A percentile compares a stretch with the other conserved stretches of the same genome.
Evolutionary conservation across 495 filamentous ascomycete genomes (phyloP).

Genomic region (Parathielavia hyrcaniae): DNA sequence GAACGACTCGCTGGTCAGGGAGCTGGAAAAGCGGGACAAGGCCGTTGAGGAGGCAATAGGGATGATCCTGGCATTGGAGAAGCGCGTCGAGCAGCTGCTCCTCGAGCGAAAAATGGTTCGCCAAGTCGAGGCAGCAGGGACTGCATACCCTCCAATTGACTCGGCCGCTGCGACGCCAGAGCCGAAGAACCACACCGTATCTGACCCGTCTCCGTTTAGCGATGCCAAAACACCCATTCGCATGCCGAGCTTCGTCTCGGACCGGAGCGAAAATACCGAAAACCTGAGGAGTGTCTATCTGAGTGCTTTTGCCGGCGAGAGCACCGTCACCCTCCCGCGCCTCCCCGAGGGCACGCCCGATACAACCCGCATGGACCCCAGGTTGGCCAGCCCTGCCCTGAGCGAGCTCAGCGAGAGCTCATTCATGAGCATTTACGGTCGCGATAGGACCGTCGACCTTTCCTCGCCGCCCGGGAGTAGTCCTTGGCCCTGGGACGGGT

Average conservation of each 20-base stretch:
- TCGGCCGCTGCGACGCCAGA: conserved; percentile 16
- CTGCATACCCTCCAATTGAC: conserved; percentile 24
- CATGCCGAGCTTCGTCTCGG: conserved; percentile 63
- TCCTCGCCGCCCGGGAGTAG: conserved; percentile 22
- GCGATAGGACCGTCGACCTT: conserved; percentile 29
- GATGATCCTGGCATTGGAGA: conserved; percentile 70
- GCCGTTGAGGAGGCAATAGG: conserved; percentile 77
- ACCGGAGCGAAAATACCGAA: conserved; percentile 55
- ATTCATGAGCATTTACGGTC: conserved; percentile 61
- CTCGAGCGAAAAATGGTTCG: conserved; percentile 40
- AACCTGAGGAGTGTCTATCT: conserved; percentile 60
- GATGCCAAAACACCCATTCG: conserved; percentile 37
- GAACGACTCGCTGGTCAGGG: conserved; percentile 62
- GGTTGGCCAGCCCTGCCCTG: conserved; percentile 55
- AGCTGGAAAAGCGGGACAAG: conserved; percentile 69
- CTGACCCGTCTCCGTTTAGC: conserved; percentile 15
- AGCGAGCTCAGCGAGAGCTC: conserved; percentile 77
- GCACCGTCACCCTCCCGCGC: conserved; percentile 36
- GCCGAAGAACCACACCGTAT: conserved; percentile 20
- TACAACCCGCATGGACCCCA: conserved; percentile 25
- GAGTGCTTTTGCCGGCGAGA: conserved; percentile 36
- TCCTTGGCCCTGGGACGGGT: conserved; percentile 29
- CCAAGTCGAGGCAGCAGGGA: conserved; percentile 32
- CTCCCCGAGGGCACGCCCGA: conserved; percentile 36
- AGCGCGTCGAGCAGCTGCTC: conserved; percentile 53